Evolutionary conservation across 2,329 filamentous ascomycete species (phyloP).

Genomic region (Sordariomycetes sp.): DNA sequence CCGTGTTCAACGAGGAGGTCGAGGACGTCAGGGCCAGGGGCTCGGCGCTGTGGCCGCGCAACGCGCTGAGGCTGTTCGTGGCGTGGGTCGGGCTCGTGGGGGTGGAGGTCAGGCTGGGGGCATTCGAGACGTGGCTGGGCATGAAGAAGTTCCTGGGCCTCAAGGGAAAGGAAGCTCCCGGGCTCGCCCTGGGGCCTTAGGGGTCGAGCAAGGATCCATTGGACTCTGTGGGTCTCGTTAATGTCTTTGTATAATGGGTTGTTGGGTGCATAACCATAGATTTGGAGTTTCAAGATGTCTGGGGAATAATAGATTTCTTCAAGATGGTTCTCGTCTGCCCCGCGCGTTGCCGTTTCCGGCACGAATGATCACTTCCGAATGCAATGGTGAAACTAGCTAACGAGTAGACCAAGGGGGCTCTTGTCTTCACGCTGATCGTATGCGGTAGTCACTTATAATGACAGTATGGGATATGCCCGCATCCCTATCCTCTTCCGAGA

Average conservation of each 20-base stretch:
- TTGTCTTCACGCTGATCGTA: background rate
- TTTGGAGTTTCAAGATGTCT: background rate
- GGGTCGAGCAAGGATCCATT: background rate
- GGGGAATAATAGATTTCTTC: background rate
- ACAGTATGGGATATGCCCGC: background rate
- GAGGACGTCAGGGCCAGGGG: constrained; percentile 43
- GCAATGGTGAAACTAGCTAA: background rate
- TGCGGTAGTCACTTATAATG: background rate
- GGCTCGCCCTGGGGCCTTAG: background rate
- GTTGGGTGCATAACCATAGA: background rate
- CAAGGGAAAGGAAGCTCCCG: background rate
- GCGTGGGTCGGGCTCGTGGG: constrained; percentile 49
- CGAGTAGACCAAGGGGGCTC: background rate
- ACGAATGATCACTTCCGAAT: background rate
- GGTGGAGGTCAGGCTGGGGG: constrained; percentile 52
- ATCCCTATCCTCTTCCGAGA: background rate
- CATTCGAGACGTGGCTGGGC: constrained; percentile 51
- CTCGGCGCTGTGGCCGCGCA: constrained; percentile 47
- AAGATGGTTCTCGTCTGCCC: background rate
- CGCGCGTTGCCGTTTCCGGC: background rate
- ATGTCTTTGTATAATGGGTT: background rate
- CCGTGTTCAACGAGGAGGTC: constrained; percentile 54
- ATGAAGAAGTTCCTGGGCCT: constrained; percentile 36
- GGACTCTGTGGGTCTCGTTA: background rate
- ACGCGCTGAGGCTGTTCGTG: constrained; percentile 38